phyloP scores from a whole-genome alignment of 805 yeast genomes.

The Huiozyma sinensis region DNA sequence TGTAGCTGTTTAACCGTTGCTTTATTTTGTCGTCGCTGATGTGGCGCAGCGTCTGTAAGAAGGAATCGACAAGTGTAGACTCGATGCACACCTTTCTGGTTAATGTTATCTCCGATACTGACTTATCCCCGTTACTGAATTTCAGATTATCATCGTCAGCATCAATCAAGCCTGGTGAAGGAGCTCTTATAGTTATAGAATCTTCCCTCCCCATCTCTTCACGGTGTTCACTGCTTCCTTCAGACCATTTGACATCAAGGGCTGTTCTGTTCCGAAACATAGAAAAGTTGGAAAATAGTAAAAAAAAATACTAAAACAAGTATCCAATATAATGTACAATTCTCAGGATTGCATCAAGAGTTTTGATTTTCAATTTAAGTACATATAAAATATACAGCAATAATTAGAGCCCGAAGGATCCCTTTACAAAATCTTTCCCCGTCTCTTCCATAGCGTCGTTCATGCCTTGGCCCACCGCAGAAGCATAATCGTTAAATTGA shows the following conservation, averaged over 20 bases:
- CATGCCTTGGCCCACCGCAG: conserved; percentile 42
- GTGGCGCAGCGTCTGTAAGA: conserved; percentile 22
- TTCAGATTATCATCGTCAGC: conserved; percentile 8
- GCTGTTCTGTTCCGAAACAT: too few species aligned
- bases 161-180: conserved; percentile 7
- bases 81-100: conserved; percentile 23
- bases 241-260: too few species aligned
- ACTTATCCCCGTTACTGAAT: conserved; percentile 8
- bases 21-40: conserved; percentile 37
- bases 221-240: too few species aligned
- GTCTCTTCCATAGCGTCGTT: conserved; percentile 40
- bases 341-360: too few species aligned
- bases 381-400: too few species aligned
- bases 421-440: conserved; percentile 39
- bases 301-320: too few species aligned
- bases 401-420: conserved; percentile 41
- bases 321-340: too few species aligned
- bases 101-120: conserved; percentile 12
- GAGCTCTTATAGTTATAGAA: conserved; percentile 4
- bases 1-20: conserved; percentile 33
- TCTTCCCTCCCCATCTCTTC: background rate
- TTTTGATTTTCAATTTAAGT: too few species aligned
- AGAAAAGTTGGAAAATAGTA: too few species aligned
- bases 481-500: conserved; percentile 47
- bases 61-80: conserved; percentile 23